Evolutionary conservation across 116 monocot species (phyloP), one percentile per base, ranked within the genome.

Genomic region (Iris pallida): DNA sequence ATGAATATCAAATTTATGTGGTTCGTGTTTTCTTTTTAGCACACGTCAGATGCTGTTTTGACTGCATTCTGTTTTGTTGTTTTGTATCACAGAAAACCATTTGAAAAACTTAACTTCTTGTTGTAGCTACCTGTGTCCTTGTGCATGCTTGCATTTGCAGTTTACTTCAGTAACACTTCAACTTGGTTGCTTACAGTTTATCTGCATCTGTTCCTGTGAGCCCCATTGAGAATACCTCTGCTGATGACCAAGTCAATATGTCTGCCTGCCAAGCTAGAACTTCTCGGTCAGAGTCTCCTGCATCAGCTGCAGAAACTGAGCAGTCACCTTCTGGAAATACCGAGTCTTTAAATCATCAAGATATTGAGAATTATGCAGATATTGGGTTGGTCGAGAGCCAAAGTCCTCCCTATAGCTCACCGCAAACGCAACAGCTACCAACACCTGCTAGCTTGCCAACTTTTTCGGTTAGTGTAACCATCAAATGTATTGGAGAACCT

Each of bases 361-460:
- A 72, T 58, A 70, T 75, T 45, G 86, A 78, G 5, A 65, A 30
- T 18, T 78, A 74, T 73, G 57, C 61, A 47, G 81, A 83, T 59
- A 76, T 86, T 68, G 71, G 81, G 43, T 68, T 86, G 40, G 85
- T 90, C 43, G 80, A 76, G 47, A 74, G 71, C 44, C 51, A 78
- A 44, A 81, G 61, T 52, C 74, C 71, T 17, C 71, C 82, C 61
- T 77, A 70, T 30, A 69, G 20, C 74, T 68, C 76, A 12, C 67
- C 65, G 18, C 71, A 77, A 51, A 30, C 47, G 47, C 69, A 73
- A n/a, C 62, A 66, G 46, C 46, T 61, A 17, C 75, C 70, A 44
- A 57, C 60, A 63, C 47, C 72, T 52, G 16, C 74, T n/a, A 77
- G 61, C 46, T 44, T 83, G 16, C 78, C 90, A 45, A 67, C 30